Evolutionary conservation across 768 basidiomycete genomes (phyloP).

Genomic region (Suillus spraguei): DNA sequence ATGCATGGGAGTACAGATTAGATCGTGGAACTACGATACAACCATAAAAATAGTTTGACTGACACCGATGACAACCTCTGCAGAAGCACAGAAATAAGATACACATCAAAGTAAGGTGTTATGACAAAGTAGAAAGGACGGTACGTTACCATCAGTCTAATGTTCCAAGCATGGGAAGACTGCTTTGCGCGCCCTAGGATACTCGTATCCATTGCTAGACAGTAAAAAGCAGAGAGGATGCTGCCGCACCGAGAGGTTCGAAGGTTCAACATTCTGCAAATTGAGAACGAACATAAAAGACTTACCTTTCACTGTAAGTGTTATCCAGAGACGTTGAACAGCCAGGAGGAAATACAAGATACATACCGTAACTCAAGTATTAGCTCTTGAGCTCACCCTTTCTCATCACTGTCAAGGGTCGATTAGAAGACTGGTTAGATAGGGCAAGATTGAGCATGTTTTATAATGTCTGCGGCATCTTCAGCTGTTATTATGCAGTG

Average conservation of each 20-base stretch:
- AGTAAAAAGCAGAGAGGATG: not conserved
- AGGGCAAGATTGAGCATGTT: no score
- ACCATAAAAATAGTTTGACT: not conserved
- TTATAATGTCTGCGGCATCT: no score
- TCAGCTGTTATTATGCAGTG: not conserved
- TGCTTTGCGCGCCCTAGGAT: not conserved
- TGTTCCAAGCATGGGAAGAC: not conserved
- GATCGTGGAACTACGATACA: not conserved
- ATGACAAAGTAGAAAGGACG: slow-evolving; percentile 1
- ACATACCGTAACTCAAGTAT: not conserved
- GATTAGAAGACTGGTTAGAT: no score
- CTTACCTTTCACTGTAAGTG: not conserved
- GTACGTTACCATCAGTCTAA: not conserved
- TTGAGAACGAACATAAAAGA: not conserved
- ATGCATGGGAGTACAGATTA: not conserved
- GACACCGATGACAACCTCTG: not conserved
- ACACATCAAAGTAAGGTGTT: not conserved
- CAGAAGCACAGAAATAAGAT: not conserved
- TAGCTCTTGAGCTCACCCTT: no score
- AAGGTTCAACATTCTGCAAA: no score
- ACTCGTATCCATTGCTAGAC: not conserved
- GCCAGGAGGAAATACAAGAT: not conserved
- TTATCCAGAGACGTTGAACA: not conserved
- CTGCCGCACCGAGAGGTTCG: not conserved
- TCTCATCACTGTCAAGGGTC: no score